Conservation (phyloP, 2,329 filamentous ascomycete genomes). For the Fusarium fujikuroi region DNA sequence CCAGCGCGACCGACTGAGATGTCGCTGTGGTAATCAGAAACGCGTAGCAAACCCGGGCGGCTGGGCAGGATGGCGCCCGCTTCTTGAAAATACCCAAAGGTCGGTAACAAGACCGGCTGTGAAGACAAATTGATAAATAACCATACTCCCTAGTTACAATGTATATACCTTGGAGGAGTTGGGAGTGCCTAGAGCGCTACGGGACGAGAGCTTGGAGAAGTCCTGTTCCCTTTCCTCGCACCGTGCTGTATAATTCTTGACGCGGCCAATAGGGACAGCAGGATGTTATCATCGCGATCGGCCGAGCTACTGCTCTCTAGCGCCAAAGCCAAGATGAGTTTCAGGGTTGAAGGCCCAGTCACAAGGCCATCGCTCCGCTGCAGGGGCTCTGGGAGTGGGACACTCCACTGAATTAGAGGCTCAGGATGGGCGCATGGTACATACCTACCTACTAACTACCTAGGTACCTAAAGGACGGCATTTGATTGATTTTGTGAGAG, state of each 20-base stretch:
- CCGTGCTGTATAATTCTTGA: background rate
- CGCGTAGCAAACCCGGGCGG: conserved; percentile 5
- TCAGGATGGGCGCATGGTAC: background rate
- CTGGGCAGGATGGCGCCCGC: conserved; percentile 4
- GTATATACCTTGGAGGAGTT: background rate
- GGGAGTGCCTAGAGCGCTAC: background rate
- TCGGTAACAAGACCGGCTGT: background rate
- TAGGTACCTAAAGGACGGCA: conserved; percentile 9
- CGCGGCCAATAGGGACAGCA: conserved; percentile 7
- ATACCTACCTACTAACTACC: background rate
- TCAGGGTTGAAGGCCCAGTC: conserved; percentile 25
- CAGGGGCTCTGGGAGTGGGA: conserved; percentile 10
- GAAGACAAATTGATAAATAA: background rate
- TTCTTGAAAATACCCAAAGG: background rate
- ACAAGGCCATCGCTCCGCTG: background rate
- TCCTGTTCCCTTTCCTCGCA: background rate
- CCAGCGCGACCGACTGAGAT: background rate
- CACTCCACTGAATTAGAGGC: conserved; percentile 12
- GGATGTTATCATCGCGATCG: conserved; percentile 34
- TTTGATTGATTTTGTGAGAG: conserved; percentile 9
- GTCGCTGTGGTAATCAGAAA: background rate
- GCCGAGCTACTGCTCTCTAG: conserved; percentile 40
- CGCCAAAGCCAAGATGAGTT: conserved; percentile 41
- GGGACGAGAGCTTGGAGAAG: background rate
- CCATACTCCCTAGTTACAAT: background rate